These are phyloP conservation scores for Naegleria gruberi DNA, from an alignment of 208 protist genomes.

Conservation along the genomic window DNA sequence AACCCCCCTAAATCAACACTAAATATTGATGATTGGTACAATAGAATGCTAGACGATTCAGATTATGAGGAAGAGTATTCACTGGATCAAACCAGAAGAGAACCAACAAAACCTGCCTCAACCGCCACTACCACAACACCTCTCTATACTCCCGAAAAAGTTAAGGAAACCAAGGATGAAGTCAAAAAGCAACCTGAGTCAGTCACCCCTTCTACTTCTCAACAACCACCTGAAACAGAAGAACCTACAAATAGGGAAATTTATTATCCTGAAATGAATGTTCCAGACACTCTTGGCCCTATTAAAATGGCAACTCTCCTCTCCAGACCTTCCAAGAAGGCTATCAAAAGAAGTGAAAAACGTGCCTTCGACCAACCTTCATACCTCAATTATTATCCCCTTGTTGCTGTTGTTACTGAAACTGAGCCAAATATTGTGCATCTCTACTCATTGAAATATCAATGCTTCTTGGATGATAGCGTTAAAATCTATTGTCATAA, in stretches of 20 bases:
- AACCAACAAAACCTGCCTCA: background rate
- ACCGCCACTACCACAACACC: background rate
- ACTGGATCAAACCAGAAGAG: background rate
- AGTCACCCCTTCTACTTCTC: no score
- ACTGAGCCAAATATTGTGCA: background rate
- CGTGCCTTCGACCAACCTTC: background rate
- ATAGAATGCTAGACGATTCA: background rate
- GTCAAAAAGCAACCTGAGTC: background rate
- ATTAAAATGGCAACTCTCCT: background rate
- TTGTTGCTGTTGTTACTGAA: background rate
- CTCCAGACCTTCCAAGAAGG: background rate
- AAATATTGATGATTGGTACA: background rate
- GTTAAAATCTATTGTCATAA: background rate
- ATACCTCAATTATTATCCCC: background rate
- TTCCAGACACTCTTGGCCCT: background rate
- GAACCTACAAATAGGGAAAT: background rate
- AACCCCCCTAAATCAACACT: background rate
- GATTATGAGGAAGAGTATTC: background rate
- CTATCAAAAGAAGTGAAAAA: background rate
- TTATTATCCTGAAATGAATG: background rate
- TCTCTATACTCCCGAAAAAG: background rate
- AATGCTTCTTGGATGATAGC: background rate
- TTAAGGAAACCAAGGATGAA: background rate
- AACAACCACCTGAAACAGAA: no score
- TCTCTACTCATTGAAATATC: background rate